Evolutionary conservation across 1,284 basidiomycete species (phyloP).

Genomic region (Clitocybe nebularis): DNA sequence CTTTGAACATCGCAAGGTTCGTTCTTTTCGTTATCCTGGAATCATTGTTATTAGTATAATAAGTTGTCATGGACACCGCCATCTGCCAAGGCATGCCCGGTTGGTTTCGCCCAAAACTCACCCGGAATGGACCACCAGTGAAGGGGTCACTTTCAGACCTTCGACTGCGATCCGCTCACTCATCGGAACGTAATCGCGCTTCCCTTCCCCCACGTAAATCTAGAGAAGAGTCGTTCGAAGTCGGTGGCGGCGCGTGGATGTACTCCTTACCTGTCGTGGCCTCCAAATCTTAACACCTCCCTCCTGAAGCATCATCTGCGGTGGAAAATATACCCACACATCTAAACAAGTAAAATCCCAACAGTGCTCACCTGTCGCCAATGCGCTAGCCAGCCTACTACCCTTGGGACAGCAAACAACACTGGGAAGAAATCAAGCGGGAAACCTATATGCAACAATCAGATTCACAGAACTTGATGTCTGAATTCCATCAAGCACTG

Average conservation of each 20-base stretch:
- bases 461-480: conserved; percentile 8
- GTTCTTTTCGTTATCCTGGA: conserved; percentile 75
- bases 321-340: conserved; percentile 4
- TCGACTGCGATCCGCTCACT: conserved; percentile 54
- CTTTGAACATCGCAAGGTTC: conserved; percentile 65
- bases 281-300: conserved; percentile 91
- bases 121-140: conserved; percentile 72
- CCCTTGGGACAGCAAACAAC: conserved; percentile 83
- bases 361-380: conserved; percentile 63
- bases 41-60: conserved; percentile 11
- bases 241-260: conserved; percentile 1
- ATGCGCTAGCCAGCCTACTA: conserved; percentile 87
- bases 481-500: conserved; percentile 21
- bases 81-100: conserved; percentile 15
- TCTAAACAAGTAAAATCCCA: not conserved
- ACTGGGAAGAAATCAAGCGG: conserved; percentile 90
- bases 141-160: conserved; percentile 47
- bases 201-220: conserved; percentile 73
- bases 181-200: conserved; percentile 70
- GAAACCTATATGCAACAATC: conserved; percentile 52
- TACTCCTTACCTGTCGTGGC: conserved; percentile 66
- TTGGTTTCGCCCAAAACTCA: conserved; percentile 45
- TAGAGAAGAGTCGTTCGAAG: conserved; percentile 20
- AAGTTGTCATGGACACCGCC: conserved; percentile 31
- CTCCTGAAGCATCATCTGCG: conserved; percentile 81